Evolutionary conservation across 208 protist species (phyloP).

Genomic region (Leishmania lainsoni): DNA sequence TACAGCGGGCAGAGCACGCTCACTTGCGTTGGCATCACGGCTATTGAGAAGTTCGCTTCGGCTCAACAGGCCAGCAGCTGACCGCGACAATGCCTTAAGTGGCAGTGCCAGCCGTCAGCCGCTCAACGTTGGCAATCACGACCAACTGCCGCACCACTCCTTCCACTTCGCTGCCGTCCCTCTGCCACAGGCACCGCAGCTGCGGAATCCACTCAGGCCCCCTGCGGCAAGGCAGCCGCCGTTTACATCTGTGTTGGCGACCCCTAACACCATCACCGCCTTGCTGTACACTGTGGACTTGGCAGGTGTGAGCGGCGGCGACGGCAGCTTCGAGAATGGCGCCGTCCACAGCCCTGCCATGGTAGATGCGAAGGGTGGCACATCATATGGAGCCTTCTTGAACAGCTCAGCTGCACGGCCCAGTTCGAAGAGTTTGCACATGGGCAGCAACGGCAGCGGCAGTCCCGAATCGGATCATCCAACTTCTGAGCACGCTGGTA

Average conservation of each 20-base stretch:
- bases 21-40: neutral
- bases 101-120: neutral
- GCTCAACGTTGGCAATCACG: neutral
- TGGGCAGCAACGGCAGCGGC: neutral
- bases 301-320: slow-evolving; percentile 3
- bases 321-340: too few relatives aligned
- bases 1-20: neutral
- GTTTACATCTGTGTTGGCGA: neutral
- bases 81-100: neutral
- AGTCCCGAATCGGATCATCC: neutral
- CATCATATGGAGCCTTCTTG: neutral
- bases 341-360: neutral
- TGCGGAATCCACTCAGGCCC: neutral
- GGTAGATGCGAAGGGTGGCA: neutral
- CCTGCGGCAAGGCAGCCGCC: neutral
- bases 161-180: neutral
- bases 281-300: slow-evolving; percentile 7
- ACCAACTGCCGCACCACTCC: neutral
- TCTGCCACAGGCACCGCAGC: neutral
- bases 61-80: neutral
- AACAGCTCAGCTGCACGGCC: too few relatives aligned
- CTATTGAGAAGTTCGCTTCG: too few relatives aligned
- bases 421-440: neutral
- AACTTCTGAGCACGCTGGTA: neutral
- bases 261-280: neutral